A percentile compares a stretch with the other conserved stretches of the same genome.
Conservation (phyloP, 208 protist species). For the Leishmania mexicana region DNA sequence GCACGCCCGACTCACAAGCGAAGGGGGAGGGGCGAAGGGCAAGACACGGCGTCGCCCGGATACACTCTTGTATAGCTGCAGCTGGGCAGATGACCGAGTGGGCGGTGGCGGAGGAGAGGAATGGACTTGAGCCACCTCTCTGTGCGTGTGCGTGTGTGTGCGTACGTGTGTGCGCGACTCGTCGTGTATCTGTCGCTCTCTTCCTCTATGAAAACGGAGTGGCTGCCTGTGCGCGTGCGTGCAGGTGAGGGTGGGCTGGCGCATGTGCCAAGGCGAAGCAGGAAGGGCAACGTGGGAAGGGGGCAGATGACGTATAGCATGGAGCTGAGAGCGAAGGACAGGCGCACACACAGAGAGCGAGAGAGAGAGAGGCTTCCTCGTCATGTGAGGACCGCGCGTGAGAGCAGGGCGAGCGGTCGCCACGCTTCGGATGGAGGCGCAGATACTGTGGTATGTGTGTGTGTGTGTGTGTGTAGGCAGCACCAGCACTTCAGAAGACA, state of each 20-base stretch:
- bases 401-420: background rate
- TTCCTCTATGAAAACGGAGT: background rate
- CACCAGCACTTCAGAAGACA: background rate
- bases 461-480: background rate
- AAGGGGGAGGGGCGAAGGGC: background rate
- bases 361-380: background rate
- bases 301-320: background rate
- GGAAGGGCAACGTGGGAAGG: background rate
- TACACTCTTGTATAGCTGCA: background rate
- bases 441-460: too few relatives aligned
- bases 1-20: background rate
- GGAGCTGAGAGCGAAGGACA: background rate
- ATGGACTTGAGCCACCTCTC: background rate
- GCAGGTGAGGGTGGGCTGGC: background rate
- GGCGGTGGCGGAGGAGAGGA: background rate
- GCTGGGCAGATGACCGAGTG: background rate
- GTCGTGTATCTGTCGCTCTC: background rate
- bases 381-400: background rate
- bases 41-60: background rate
- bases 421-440: too few relatives aligned
- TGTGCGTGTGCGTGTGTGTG: background rate
- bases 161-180: background rate
- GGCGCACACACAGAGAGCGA: background rate
- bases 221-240: background rate
- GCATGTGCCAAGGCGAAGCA: background rate